Conservation (phyloP, 1,284 basidiomycete species). For the Trametes polyzona region DNA sequence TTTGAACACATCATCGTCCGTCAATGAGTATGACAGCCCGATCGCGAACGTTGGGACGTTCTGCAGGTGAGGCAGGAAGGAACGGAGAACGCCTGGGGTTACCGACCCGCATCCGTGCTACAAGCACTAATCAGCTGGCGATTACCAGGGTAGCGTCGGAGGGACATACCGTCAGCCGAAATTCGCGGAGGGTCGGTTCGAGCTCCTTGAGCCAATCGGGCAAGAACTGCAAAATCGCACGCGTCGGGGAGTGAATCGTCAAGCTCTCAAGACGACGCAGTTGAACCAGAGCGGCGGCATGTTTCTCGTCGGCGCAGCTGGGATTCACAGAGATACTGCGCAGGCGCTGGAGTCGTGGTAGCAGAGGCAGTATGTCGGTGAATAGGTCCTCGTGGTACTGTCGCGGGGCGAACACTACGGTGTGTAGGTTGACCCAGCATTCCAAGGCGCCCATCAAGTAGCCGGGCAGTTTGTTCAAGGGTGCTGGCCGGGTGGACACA, state of each 20-base stretch:
- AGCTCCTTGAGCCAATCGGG: slow-evolving; percentile 49
- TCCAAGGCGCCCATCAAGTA: slow-evolving; percentile 40
- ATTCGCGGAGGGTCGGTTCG: slow-evolving; percentile 37
- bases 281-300: slow-evolving; percentile 38
- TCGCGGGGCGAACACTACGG: slow-evolving; percentile 43
- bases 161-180: slow-evolving; percentile 45
- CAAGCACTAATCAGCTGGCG: neutral
- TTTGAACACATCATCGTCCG: slow-evolving; percentile 50
- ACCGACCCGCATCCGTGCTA: slow-evolving; percentile 61
- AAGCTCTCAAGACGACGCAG: slow-evolving; percentile 41
- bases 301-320: slow-evolving; percentile 42
- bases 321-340: slow-evolving; percentile 44
- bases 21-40: slow-evolving; percentile 58
- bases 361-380: slow-evolving; percentile 34
- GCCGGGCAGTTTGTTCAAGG: slow-evolving; percentile 38
- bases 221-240: slow-evolving; percentile 48
- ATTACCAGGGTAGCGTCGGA: neutral
- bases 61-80: slow-evolving; percentile 42
- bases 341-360: slow-evolving; percentile 34
- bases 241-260: slow-evolving; percentile 45
- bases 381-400: slow-evolving; percentile 44
- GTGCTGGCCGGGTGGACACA: slow-evolving; percentile 40
- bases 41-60: slow-evolving; percentile 41
- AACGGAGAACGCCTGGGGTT: slow-evolving; percentile 56
- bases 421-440: slow-evolving; percentile 44